Evolutionary conservation across 2,329 filamentous ascomycete species (phyloP), one percentile per base, ranked within the genome.

Genomic region (Westerdykella sp.): DNA sequence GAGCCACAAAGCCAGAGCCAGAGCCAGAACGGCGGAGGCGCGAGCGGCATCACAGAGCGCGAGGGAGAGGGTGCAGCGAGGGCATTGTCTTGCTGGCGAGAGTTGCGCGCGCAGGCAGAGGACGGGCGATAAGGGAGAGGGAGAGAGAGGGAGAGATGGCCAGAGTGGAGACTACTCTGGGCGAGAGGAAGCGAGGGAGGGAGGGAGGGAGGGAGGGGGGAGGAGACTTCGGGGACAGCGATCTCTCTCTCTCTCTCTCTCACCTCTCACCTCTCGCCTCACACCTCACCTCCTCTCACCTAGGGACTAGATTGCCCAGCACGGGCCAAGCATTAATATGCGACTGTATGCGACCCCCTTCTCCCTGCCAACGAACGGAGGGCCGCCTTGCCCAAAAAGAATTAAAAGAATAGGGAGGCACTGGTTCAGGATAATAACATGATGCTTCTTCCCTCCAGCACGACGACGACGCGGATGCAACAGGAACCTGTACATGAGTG

Each of bases 1-100:
- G 38, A 44, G 44, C 50, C 51, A 49, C 53, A 56, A 50, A 58
- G 53, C 53, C 51, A 52, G 51, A 58, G 53, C 53, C 51, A 52
- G 51, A 28, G 25, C 25, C 45, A 45, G 44, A 37, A 44, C 42
- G 53, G 47, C 39, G 54, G 48, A 35, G 32, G 32, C 56, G 60
- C 53, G 34, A 35, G 37, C 23, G 51, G 48, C 44, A 47, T 39
- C 43, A 44, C 55, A 59, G 57, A 48, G 55, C 40, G 42, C 44
- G 39, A 39, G 40, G 42, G 44, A 35, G 34, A 37, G 21, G 25
- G 37, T 23, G 31, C 30, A 11, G 12, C 18, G 10, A 21, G 40
- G 45, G 50, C 48, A 43, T 46, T 11, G 31, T 15, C 21, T 21
- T 22, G 32, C 36, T 44, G 51, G 41, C 39, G 42, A 43, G 45